Conservation (phyloP, 164 flowering plant species). For the Aristolochia californica region DNA sequence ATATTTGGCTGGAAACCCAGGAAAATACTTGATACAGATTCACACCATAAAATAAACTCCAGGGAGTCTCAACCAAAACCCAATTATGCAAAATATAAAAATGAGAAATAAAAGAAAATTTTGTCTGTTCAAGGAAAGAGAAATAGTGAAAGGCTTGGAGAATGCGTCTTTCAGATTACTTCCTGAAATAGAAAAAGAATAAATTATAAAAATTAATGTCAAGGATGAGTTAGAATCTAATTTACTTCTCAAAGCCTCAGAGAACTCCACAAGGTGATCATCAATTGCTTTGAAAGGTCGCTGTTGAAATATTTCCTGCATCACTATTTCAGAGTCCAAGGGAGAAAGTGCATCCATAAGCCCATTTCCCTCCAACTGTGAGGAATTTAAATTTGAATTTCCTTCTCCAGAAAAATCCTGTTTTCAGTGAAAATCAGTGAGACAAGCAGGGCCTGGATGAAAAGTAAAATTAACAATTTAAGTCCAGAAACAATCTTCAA, state of each 20-base stretch:
- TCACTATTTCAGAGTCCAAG: constrained; percentile 50
- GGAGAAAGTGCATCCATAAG: constrained; percentile 25
- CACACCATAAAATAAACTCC: no score
- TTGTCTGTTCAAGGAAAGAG: no score
- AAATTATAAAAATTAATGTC: neutral
- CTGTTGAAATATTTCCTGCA: constrained; percentile 51
- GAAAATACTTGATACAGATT: no score
- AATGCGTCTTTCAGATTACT: neutral
- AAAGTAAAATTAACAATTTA: no score
- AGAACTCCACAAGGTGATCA: constrained; percentile 88
- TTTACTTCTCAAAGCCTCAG: constrained; percentile 91
- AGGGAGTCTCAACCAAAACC: no score
- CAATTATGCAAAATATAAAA: no score
- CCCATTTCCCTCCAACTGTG: constrained; percentile 46
- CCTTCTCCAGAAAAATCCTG: constrained; percentile 26
- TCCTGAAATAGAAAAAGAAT: neutral
- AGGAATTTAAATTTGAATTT: constrained; percentile 25
- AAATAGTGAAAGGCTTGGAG: no score
- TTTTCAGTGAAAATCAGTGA: neutral
- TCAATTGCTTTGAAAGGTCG: constrained; percentile 50
- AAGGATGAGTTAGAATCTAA: neutral
- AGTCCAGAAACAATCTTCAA: no score
- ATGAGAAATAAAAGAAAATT: no score
- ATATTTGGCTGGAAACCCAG: no score
- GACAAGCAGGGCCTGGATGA: neutral